Evolutionary conservation across 148 eudicot genomes (phyloP), one percentile per base, ranked within the genome.

Genomic region (Amaranthus hypochondriacus): DNA sequence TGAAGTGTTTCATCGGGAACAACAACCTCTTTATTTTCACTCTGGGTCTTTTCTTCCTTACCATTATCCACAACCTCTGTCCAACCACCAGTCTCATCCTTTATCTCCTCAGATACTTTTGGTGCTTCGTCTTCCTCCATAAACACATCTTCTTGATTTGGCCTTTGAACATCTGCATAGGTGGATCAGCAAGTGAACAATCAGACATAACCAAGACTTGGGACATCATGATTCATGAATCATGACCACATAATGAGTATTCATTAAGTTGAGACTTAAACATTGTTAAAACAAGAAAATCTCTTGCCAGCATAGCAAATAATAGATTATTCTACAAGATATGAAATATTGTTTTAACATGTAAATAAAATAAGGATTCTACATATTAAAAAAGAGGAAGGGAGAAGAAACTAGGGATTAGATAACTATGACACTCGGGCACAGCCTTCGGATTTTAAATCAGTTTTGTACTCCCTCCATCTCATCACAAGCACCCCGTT

Each of bases 91-190:
- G 83, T 82, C 77, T 84, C 85, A 56, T 77, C 86, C 64, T 73
- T 72, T 73, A 83, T 85, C 68, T 85, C 86, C 75, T 84, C 88
- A 21, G 80, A 43, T 54, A 78, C 53, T 79, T 77, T 79, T 62
- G 91, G 93, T 51, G 78, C 88, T 72, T 81, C 87, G 79, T 91
- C 98, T 78, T 94, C 98, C 82, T 91, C 98, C 97, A 89, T 91
- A 80, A 94, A 94, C 70, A 94, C 97, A 85, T 94, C 97, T 80
- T 87, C 97, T 66, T 81, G 73, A 12, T 75, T 85, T 72, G 92
- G 86, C 76, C 84, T 92, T 48, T 87, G 86, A 18, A 84, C 82
- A 65, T 94, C 98, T 94, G 91, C 71, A 75, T n/a, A 58, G 18
- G 68, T 65, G 43, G 18, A 44, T 44, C 28, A 66, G 48, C 44